These are phyloP conservation scores for Trichoderma koningiopsis DNA, from an alignment of 2,329 filamentous ascomycete species.

Conservation along the genomic window DNA sequence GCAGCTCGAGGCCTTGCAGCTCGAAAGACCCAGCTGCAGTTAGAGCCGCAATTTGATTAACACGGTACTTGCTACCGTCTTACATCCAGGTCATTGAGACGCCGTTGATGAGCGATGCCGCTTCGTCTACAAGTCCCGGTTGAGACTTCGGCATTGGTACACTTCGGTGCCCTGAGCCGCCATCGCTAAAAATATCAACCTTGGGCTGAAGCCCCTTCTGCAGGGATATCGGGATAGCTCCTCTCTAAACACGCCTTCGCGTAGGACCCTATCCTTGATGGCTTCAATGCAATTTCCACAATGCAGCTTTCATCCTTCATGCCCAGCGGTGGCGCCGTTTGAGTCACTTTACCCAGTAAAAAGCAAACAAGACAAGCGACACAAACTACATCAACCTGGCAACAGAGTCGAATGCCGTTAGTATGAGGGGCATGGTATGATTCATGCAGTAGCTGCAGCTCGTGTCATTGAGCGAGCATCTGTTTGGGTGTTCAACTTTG, in stretches of 20 bases:
- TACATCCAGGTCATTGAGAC: neutral
- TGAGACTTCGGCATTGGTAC: neutral
- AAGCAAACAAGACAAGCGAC: neutral
- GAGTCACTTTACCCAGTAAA: neutral
- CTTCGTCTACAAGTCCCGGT: neutral
- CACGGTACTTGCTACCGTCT: neutral
- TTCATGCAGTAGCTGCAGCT: slow-evolving; percentile 9
- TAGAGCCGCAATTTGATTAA: neutral
- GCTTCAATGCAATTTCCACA: slow-evolving; percentile 20
- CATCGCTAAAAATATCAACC: slow-evolving; percentile 3
- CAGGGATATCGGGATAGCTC: neutral
- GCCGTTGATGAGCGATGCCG: neutral
- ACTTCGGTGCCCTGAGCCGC: neutral
- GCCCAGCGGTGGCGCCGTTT: slow-evolving; percentile 1
- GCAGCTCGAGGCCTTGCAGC: slow-evolving; percentile 7
- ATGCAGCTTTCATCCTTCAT: slow-evolving; percentile 12
- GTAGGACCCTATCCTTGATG: neutral
- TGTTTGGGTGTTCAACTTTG: slow-evolving; percentile 10
- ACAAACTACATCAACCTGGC: neutral
- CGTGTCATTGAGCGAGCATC: slow-evolving; percentile 10
- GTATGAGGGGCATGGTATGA: neutral
- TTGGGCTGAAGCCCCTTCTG: neutral
- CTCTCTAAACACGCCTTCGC: neutral
- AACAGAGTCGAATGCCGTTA: neutral
- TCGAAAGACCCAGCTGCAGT: slow-evolving; percentile 12